Evolutionary conservation across 192 early-diverging fungal species (phyloP).

Genomic region (Backusella macrospora): DNA sequence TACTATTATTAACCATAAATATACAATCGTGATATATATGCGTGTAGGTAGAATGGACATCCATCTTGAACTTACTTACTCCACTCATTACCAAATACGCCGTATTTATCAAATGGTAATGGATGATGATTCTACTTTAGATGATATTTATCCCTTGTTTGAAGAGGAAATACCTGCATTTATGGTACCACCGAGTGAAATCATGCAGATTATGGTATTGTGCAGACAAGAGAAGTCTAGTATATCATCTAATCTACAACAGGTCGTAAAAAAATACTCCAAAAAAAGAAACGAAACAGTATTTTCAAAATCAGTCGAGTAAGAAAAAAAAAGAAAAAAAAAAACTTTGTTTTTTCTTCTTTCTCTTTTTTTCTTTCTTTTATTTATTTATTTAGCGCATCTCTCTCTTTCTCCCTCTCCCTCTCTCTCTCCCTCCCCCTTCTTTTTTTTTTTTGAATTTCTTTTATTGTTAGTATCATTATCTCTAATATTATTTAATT

Average conservation of each 20-base stretch:
- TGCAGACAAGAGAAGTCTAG: conserved; percentile 38
- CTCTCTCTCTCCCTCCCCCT: not conserved
- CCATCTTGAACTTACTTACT: conserved; percentile 62
- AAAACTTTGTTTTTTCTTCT: not conserved
- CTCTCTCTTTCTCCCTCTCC: not conserved
- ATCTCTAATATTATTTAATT: not conserved
- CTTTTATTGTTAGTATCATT: not conserved
- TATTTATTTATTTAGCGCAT: not conserved
- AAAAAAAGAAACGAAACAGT: not conserved
- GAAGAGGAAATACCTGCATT: conserved; percentile 50
- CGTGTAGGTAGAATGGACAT: conserved; percentile 57
- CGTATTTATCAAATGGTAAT: conserved; percentile 53
- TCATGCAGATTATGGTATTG: conserved; percentile 62
- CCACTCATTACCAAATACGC: conserved; percentile 61
- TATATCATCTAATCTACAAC: conserved; percentile 34
- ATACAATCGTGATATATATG: not conserved
- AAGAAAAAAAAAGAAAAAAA: not conserved
- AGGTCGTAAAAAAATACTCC: conserved; percentile 21
- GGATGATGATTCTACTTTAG: conserved; percentile 28
- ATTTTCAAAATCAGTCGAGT: not conserved
- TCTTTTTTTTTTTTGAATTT: not conserved
- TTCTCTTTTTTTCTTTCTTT: not conserved
- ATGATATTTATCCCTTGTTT: conserved; percentile 34
- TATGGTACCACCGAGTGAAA: conserved; percentile 64
- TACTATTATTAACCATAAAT: not conserved